phyloP scores from a whole-genome alignment of 768 basidiomycete species.

The Psilocybe subaeruginosa region DNA sequence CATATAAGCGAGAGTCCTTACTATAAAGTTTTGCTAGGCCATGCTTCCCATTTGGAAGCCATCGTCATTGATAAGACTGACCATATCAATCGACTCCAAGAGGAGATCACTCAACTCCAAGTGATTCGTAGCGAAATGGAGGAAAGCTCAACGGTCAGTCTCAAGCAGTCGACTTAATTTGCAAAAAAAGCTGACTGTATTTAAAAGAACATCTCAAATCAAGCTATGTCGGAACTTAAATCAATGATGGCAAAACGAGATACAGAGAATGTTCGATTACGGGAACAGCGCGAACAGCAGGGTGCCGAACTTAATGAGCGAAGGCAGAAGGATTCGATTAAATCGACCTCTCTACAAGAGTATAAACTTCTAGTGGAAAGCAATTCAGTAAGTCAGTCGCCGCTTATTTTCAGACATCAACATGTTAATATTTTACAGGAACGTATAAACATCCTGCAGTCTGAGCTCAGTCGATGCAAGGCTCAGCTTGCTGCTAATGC shows the following conservation, averaged over 20 bases:
- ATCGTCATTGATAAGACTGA: constrained; percentile 39
- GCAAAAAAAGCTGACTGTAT: constrained; percentile 2
- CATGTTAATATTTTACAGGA: constrained; percentile 45
- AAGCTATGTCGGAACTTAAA: constrained; percentile 66
- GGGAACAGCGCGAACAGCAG: constrained; percentile 73
- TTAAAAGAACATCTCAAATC: constrained; percentile 39
- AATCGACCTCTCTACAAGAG: constrained; percentile 62
- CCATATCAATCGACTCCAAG: constrained; percentile 43
- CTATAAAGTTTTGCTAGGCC: constrained; percentile 61
- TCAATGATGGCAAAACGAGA: constrained; percentile 64
- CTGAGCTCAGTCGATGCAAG: constrained; percentile 75
- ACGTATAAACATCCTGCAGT: constrained; percentile 69
- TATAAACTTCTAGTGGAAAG: constrained; percentile 66
- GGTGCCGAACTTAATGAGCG: constrained; percentile 69
- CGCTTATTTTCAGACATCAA: too few relatives aligned
- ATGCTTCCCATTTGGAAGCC: constrained; percentile 51
- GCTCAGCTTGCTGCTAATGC: constrained; percentile 75
- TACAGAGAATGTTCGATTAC: constrained; percentile 65
- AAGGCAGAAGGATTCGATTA: constrained; percentile 63
- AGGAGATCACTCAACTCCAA: constrained; percentile 44
- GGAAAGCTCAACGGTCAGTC: constrained; percentile 44
- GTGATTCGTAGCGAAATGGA: constrained; percentile 48
- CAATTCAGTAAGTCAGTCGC: constrained; percentile 45
- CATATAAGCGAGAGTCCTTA: constrained; percentile 47
- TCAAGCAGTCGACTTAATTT: constrained; percentile 2